Evolutionary conservation across 352 stramenopile genomes (phyloP), one percentile per base, ranked within the genome.

Genomic region (Globisporangium polare): DNA sequence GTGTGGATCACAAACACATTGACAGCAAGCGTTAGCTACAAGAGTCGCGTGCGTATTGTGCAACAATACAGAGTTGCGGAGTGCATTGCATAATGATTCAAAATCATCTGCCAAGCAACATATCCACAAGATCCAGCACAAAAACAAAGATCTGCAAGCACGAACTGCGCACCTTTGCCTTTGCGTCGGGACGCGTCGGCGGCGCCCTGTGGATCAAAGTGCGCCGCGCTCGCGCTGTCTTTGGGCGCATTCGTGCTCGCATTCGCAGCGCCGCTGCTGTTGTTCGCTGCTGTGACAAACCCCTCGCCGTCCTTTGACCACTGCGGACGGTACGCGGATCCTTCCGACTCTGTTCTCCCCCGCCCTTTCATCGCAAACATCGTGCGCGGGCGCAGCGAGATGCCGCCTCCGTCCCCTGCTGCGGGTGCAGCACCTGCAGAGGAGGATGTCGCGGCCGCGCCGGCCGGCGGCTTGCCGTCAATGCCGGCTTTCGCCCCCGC

Each of bases 321-420:
- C 63, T 93, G 83, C 46, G 86, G 86, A 9, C 85, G 80, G 63
- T 93, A 95, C 20, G 79, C 73, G 20, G 82, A 79, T 27, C 69
- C 72, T 50, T 90, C 82, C 8, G 78, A 79, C 52, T 95, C 86
- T 31, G 80, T 90, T 45, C 77, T 79, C 12, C 81, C 83, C 17
- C 83, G 75, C 52, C 86, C 86, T 61, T 93, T 95, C 71, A 92
- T 89, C n/a, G 83, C 83, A 58, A 95, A 95, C 86, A 95, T 95
- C 41, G 82, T 95, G 59, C 86, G 83, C 62, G 86, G 86, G n/a
- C 86, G 71, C 58, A 95, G 66, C 47, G 83, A 93, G 45, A 93
- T 92, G 47, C 70, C 69, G 7, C 60, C 65, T 47, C 58, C 65
- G 27, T 27, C 52, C 61, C 46, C 57, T 18, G 43, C 51, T 4